Evolutionary conservation across 352 stramenopile genomes (phyloP), one percentile per base, ranked within the genome.

Genomic region (Aphanomyces cochlioides): DNA sequence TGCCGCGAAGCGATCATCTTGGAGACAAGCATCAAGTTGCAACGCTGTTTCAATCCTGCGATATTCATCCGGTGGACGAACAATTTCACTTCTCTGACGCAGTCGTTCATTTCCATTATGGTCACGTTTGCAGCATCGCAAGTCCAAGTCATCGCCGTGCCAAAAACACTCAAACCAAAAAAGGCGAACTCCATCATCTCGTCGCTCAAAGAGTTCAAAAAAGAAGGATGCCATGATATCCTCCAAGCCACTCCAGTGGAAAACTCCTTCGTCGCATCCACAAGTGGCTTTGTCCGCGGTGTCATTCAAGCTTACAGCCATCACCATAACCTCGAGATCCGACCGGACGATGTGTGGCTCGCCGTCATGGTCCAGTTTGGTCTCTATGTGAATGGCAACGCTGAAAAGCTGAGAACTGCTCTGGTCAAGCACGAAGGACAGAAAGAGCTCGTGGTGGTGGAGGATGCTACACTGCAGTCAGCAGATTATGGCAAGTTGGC

Each of bases 271-370:
- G 21, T 15, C 36, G 47, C 47, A 13, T 41, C 38, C 50, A 28
- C 38, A 15, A 69, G 40, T 37, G 63, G 63, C 15, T 69, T 69
- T 37, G 4, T 61, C 2, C 3, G 19, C 1, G 63, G 63, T 12
- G 63, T 3, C 21, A 12, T 69, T 1, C 41, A 21, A 34, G 60
- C 60, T 2, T 67, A 67, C 36, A 69, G 59, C 50, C 19, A 56
- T 8, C 63, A 69, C 63, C 63, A 69, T 7, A 34, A 69, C 37
- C 63, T 58, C 28, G 41, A 59, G 1, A 15, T 69, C 7, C 63
- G 63, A n/a, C 63, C 63, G 15, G 63, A 69, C 50, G 63, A 69
- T 5, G 50, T 69, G 5, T 69, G 63, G 63, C 63, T 69, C 39
- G 63, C 63, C 34, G 59, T 69, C 17, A 61, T 57, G 40, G 48